Evolutionary conservation across 2,329 filamentous ascomycete species (phyloP), one percentile per base, ranked within the genome.

Genomic region (Bipolaris gigantea): DNA sequence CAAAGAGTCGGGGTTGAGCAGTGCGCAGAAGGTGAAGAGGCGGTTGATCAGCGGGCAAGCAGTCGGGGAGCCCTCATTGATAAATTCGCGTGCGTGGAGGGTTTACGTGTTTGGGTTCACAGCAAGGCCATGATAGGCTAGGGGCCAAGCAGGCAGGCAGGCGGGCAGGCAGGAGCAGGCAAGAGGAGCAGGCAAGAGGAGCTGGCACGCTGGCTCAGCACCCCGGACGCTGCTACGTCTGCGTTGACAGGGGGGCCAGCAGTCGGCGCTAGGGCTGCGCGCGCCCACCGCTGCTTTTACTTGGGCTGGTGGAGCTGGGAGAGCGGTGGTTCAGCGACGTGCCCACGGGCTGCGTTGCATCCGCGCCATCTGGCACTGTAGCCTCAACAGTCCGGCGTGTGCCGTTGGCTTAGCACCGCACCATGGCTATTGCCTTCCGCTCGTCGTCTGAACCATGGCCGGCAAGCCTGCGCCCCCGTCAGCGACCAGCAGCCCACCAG

Each of bases 101-200:
- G 61, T 63, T 63, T 67, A 69, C 67, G 68, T 69, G 63, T 64
- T 66, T 41, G 61, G 67, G 56, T 61, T 64, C 67, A 69, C 66
- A 66, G 61, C 61, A 68, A 62, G 59, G 64, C 63, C 71, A 74
- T 73, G 69, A 73, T 72, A 70, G 71, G 70, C 70, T 71, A 62
- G 55, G 47, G 50, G 69, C 68, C 69, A 73, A 72, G 70, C 60
- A 57, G 27, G 27, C 69, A 73, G 70, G 70, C 60, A 27, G 9
- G 25, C 8, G 10, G 9, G 9, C n/a, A n/a, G n/a, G n/a, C n/a
- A n/a, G n/a, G n/a, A n/a, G n/a, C n/a, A n/a, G n/a, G n/a, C n/a
- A n/a, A n/a, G n/a, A n/a, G n/a, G n/a, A n/a, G n/a, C n/a, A n/a
- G n/a, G n/a, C n/a, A n/a, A 56, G 43, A 67, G 60, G 59, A 65